Evolutionary conservation across 768 basidiomycete genomes (phyloP), one percentile per base, ranked within the genome.

Genomic region (Cyclocybe cylindracea): DNA sequence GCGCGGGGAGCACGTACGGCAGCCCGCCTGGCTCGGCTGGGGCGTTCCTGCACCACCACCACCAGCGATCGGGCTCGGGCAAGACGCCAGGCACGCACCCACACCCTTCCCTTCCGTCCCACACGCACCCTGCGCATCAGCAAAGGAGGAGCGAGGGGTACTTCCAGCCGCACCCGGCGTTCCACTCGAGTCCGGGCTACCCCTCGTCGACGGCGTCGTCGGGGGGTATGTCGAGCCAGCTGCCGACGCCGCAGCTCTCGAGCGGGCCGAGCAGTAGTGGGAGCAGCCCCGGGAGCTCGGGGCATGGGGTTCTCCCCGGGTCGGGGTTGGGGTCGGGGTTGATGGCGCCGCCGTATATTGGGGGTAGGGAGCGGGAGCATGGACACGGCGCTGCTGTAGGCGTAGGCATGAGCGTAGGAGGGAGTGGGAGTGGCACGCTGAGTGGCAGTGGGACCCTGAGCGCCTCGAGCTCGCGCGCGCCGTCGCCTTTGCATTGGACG

Each of bases 251-350:
- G 2, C 78, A 83, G 61, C 72, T 85, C 16, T 85, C 83, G 5
- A 85, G 82, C 61, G 85, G 84, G 8, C 79, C 82, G 10, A 85
- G 83, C 57, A 85, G 85, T 59, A 80, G 64, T 50, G 83, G 79
- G 10, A 86, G 84, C 68, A 85, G 83, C 50, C 85, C 86, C 0
- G 77, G 79, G 16, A 80, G 78, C 53, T 60, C 76, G 29, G 69
- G 76, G 4, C 75, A 83, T 18, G 55, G 53, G 32, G 50, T 65
- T 42, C 24, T 24, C n/a, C n/a, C n/a, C n/a, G n/a, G n/a, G 5
- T 5, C 24, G 24, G 24, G 24, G 24, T 24, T 5, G 24, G 24
- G 24, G 24, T 24, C 24, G 24, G 24, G 24, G 24, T 24, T 24
- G 24, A 24, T 24, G 24, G 24, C 24, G 24, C 24, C 24, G 24